Evolutionary conservation across 2,329 filamentous ascomycete genomes (phyloP).

Genomic region (Pseudocercospora musae): DNA sequence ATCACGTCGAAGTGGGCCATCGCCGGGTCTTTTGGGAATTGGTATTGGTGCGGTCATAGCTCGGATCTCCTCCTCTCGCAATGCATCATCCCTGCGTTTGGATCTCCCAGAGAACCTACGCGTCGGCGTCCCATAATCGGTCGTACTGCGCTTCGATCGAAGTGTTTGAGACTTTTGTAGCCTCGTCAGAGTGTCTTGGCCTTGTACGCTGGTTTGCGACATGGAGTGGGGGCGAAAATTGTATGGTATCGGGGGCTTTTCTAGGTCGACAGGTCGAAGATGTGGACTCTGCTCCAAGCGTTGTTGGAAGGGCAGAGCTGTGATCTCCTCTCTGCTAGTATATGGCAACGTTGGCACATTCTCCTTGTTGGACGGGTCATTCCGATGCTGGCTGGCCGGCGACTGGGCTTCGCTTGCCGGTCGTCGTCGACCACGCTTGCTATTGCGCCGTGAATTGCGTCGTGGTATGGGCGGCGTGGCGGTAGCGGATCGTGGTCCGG

Average conservation of each 20-base stretch:
- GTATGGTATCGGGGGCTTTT: slow-evolving; percentile 43
- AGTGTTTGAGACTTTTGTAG: slow-evolving; percentile 30
- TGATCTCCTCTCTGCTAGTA: slow-evolving; percentile 45
- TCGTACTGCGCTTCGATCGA: slow-evolving; percentile 43
- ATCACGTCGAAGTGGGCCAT: slow-evolving; percentile 55
- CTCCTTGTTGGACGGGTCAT: slow-evolving; percentile 22
- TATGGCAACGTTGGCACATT: slow-evolving; percentile 19
- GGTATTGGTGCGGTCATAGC: slow-evolving; percentile 72
- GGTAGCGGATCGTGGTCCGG: slow-evolving; percentile 11
- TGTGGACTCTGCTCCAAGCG: slow-evolving; percentile 47
- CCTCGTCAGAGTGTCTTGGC: slow-evolving; percentile 18
- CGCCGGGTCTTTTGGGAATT: slow-evolving; percentile 50
- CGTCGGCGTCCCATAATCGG: slow-evolving; percentile 48
- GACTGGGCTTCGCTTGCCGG: slow-evolving; percentile 3
- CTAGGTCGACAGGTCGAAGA: slow-evolving; percentile 42
- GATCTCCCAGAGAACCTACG: slow-evolving; percentile 69
- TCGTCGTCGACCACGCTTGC: neutral
- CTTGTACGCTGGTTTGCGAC: slow-evolving; percentile 32
- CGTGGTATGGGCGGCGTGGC: slow-evolving; percentile 24
- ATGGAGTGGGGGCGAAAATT: slow-evolving; percentile 37
- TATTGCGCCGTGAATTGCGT: slow-evolving; percentile 3
- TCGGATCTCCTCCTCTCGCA: slow-evolving; percentile 83
- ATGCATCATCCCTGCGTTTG: slow-evolving; percentile 68
- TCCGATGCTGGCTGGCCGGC: slow-evolving; percentile 10
- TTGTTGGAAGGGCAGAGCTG: slow-evolving; percentile 43